These are phyloP conservation scores for Colletotrichum sp. DNA, from an alignment of 2,329 filamentous ascomycete species.

Conservation along the genomic window DNA sequence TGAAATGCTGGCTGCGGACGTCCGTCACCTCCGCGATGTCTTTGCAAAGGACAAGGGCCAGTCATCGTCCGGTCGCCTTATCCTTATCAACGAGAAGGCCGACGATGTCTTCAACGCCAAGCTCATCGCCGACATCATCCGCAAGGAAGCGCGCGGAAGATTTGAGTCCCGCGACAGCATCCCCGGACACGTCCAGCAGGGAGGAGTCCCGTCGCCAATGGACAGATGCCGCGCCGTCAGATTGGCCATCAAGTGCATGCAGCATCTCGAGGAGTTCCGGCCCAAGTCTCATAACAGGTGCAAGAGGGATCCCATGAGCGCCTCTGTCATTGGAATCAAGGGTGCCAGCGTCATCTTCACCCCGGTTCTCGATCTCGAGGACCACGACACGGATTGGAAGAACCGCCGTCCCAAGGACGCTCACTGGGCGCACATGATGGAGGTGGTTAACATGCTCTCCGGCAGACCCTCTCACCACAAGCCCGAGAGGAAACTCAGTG, in stretches of 20 bases:
- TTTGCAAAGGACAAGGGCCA: slow-evolving; percentile 88
- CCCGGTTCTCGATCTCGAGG: slow-evolving; percentile 80
- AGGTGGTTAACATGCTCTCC: slow-evolving; percentile 83
- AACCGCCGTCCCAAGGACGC: slow-evolving; percentile 83
- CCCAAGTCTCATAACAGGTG: slow-evolving; percentile 71
- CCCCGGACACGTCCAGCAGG: slow-evolving; percentile 93
- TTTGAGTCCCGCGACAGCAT: slow-evolving; percentile 94
- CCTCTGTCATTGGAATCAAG: slow-evolving; percentile 88
- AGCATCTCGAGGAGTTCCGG: slow-evolving; percentile 83
- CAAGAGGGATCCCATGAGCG: slow-evolving; percentile 73
- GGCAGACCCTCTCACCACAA: slow-evolving; percentile 65
- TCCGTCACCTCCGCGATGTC: slow-evolving; percentile 84
- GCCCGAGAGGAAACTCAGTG: slow-evolving; percentile 56
- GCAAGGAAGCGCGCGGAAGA: slow-evolving; percentile 86
- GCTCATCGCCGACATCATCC: slow-evolving; percentile 94
- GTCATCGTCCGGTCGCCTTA: slow-evolving; percentile 88
- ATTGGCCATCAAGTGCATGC: slow-evolving; percentile 91
- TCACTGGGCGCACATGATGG: slow-evolving; percentile 83
- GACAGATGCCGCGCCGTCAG: slow-evolving; percentile 91
- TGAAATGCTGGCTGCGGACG: slow-evolving; percentile 90
- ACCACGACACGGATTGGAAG: slow-evolving; percentile 89
- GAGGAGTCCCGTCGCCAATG: slow-evolving; percentile 92
- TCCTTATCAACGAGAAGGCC: slow-evolving; percentile 95
- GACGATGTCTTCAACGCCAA: slow-evolving; percentile 90
- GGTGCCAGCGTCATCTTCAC: slow-evolving; percentile 90